phyloP scores from a whole-genome alignment of 192 early-diverging fungal species.

The Backusella tuberculispora region DNA sequence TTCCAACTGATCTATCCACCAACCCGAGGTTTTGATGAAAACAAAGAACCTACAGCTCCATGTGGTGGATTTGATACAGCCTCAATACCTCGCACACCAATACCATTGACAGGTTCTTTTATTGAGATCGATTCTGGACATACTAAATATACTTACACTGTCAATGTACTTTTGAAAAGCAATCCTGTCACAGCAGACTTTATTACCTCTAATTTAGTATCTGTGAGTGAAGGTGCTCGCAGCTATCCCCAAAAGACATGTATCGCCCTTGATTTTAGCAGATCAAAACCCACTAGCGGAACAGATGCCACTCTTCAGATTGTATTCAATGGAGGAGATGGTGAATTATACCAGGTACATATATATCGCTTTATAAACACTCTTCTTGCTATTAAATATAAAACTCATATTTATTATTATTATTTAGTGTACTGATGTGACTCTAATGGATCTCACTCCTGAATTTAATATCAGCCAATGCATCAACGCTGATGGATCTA shows the following conservation, averaged over 20 bases:
- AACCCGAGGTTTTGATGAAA: conserved; percentile 49
- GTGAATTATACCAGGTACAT: conserved; percentile 49
- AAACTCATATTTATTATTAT: no score
- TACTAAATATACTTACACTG: conserved; percentile 40
- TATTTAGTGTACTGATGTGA: conserved; percentile 34
- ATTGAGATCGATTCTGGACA: conserved; percentile 47
- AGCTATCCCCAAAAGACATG: conserved; percentile 45
- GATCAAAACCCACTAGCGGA: conserved; percentile 43
- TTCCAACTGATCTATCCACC: conserved; percentile 51
- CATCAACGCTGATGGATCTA: conserved; percentile 31
- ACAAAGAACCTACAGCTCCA: conserved; percentile 48
- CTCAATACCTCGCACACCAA: conserved; percentile 37
- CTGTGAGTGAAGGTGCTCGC: conserved; percentile 23
- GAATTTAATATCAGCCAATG: conserved; percentile 27
- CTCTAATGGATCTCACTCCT: conserved; percentile 2
- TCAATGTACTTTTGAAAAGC: conserved; percentile 44
- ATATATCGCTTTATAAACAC: not conserved
- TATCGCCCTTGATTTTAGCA: conserved; percentile 44
- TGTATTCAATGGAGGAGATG: conserved; percentile 55
- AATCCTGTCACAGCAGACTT: conserved; percentile 50
- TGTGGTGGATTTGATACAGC: conserved; percentile 52
- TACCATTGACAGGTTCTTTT: conserved; percentile 50
- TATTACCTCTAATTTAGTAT: conserved; percentile 28
- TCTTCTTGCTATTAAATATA: no score
- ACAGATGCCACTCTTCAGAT: conserved; percentile 56